phyloP scores from a whole-genome alignment of 371 early-diverging fungal genomes.

The Saksenaea vasiformis region DNA sequence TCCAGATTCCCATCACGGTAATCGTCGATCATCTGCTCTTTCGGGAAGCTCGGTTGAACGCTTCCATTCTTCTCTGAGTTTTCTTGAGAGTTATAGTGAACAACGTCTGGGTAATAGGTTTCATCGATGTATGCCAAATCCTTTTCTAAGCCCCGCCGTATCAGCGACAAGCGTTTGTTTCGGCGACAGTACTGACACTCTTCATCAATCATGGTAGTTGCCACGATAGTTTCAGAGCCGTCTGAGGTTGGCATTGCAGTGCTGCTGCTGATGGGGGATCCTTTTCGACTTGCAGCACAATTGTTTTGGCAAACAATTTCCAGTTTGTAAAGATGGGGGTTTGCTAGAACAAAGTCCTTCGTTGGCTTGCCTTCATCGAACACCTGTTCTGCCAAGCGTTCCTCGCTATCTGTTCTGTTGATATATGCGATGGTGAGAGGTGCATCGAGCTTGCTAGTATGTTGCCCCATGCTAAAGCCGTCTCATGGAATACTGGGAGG shows the following conservation, averaged over 20 bases:
- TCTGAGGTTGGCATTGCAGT: neutral
- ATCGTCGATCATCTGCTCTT: conserved; percentile 5
- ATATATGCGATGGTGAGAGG: conserved; percentile 44
- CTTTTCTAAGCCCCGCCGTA: conserved; percentile 31
- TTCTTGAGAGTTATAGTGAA: conserved; percentile 16
- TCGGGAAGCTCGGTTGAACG: neutral
- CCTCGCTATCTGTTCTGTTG: conserved; percentile 15
- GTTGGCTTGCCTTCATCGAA: conserved; percentile 5
- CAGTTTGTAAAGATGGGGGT: conserved; percentile 41
- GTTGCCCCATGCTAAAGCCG: conserved; percentile 28
- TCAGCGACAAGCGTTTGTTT: conserved; percentile 31
- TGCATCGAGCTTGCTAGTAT: conserved; percentile 35
- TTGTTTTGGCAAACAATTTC: conserved; percentile 30
- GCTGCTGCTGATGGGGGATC: neutral
- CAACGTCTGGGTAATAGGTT: conserved; percentile 38
- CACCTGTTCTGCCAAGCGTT: conserved; percentile 1
- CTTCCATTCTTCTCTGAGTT: neutral
- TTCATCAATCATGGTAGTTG: conserved; percentile 18
- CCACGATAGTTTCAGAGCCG: conserved; percentile 8
- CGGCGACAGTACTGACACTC: conserved; percentile 29
- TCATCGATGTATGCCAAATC: conserved; percentile 47
- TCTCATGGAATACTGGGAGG: neutral
- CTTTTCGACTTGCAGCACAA: conserved; percentile 5
- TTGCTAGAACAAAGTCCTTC: conserved; percentile 32
- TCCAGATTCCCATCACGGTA: conserved; percentile 25